These are phyloP conservation scores for Entomortierella parvispora DNA, from an alignment of 192 early-diverging fungal genomes.

Conservation along the genomic window DNA sequence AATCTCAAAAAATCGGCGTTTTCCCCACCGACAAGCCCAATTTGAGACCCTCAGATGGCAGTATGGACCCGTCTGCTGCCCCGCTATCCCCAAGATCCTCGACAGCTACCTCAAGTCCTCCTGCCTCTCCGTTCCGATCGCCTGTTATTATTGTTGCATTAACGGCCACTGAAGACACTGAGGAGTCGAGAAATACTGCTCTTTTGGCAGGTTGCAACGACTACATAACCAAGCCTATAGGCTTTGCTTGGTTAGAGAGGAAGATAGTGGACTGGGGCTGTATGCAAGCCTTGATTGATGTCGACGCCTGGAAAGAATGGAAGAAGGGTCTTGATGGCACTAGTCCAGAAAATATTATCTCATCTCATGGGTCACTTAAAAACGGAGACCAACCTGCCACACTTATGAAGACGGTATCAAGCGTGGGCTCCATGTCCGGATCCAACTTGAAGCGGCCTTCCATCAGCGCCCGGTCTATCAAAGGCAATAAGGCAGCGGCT, in stretches of 20 bases:
- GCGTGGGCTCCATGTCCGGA: slow-evolving; percentile 7
- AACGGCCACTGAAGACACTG: slow-evolving; percentile 66
- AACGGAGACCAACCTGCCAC: neutral
- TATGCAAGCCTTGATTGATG: slow-evolving; percentile 93
- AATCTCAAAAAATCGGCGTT: slow-evolving; percentile 66
- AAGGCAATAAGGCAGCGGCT: slow-evolving; percentile 21
- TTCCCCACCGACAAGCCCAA: slow-evolving; percentile 55
- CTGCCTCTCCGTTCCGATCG: slow-evolving; percentile 58
- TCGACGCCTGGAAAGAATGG: slow-evolving; percentile 74
- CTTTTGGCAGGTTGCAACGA: slow-evolving; percentile 90
- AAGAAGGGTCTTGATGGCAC: slow-evolving; percentile 46
- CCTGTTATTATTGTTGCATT: slow-evolving; percentile 91
- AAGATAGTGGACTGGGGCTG: slow-evolving; percentile 94
- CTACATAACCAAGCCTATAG: slow-evolving; percentile 90
- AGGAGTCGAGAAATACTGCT: slow-evolving; percentile 61
- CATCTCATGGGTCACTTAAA: neutral
- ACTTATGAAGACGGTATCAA: slow-evolving; percentile 10
- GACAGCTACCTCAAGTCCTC: slow-evolving; percentile 19
- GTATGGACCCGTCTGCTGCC: neutral
- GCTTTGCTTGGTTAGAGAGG: slow-evolving; percentile 82
- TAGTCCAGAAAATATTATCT: slow-evolving; percentile 10
- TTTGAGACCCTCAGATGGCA: slow-evolving; percentile 17
- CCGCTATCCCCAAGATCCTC: slow-evolving; percentile 5
- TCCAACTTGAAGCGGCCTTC: slow-evolving; percentile 40
- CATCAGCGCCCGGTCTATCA: slow-evolving; percentile 37